Evolutionary conservation across 192 early-diverging fungal species (phyloP).

Genomic region (Podila horticola): DNA sequence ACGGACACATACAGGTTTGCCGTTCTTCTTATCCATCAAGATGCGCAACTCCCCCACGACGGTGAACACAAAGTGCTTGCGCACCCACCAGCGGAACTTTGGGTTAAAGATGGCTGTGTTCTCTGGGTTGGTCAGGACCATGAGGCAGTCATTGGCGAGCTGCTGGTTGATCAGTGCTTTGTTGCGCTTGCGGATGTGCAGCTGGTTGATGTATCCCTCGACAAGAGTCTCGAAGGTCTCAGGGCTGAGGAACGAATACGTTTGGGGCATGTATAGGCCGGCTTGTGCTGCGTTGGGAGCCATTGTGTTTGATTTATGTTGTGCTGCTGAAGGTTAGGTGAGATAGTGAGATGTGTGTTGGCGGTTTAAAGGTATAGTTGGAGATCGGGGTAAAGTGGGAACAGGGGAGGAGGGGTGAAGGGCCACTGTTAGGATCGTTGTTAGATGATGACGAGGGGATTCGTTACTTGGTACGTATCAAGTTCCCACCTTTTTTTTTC

Average conservation of each 20-base stretch:
- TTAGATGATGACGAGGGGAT: not conserved
- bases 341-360: not conserved
- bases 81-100: conserved; percentile 50
- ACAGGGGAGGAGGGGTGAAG: not conserved
- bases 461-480: conserved; percentile 43
- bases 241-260: conserved; percentile 43
- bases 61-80: conserved; percentile 49
- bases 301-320: not conserved
- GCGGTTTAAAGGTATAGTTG: not conserved
- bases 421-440: conserved; percentile 9
- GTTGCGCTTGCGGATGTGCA: conserved; percentile 51
- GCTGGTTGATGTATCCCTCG: conserved; percentile 49
- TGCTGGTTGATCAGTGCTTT: conserved; percentile 50
- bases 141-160: conserved; percentile 45
- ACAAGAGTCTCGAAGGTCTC: conserved; percentile 49
- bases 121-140: conserved; percentile 51
- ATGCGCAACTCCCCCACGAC: conserved; percentile 46
- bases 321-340: not conserved
- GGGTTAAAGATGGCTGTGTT: conserved; percentile 53
- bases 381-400: conserved; percentile 6
- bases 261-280: conserved; percentile 41
- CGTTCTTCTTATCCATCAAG: conserved; percentile 51
- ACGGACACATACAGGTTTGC: conserved; percentile 44
- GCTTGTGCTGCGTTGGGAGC: conserved; percentile 16
- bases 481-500: not conserved